These are phyloP conservation scores for Russula foetens DNA, from an alignment of 768 basidiomycete genomes.

Conservation along the genomic window DNA sequence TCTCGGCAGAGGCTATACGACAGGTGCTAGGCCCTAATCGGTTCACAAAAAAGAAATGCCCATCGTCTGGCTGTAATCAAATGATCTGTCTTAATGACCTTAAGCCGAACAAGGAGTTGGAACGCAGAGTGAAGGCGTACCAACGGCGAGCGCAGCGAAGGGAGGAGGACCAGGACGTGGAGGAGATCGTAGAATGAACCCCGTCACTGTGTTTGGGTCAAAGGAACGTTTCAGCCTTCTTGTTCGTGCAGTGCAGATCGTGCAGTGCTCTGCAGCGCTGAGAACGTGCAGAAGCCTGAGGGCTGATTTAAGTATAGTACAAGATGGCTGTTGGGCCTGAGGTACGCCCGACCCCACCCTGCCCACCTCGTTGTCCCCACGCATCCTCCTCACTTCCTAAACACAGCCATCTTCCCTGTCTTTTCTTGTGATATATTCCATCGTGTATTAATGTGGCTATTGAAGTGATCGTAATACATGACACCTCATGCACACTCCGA, in stretches of 20 bases:
- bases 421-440: not conserved
- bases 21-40: slow-evolving; percentile 45
- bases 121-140: slow-evolving; percentile 51
- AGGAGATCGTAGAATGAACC: slow-evolving; percentile 50
- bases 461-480: not conserved
- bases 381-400: not conserved
- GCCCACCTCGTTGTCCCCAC: not conserved
- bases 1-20: slow-evolving; percentile 61
- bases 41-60: slow-evolving; percentile 40
- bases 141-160: slow-evolving; percentile 44
- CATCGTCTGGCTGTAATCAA: slow-evolving; percentile 65
- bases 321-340: no score
- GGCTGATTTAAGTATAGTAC: not conserved
- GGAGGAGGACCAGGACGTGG: slow-evolving; percentile 30
- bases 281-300: not conserved
- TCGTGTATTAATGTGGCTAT: not conserved
- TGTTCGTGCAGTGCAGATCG: not conserved
- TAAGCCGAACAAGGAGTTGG: slow-evolving; percentile 47
- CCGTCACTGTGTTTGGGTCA: not conserved
- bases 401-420: not conserved
- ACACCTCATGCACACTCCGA: not conserved
- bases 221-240: not conserved
- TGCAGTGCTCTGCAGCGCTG: not conserved
- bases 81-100: slow-evolving; percentile 44
- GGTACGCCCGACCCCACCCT: no score